phyloP scores from a whole-genome alignment of 306 rosid species.

The Begonia fuchsioides region DNA sequence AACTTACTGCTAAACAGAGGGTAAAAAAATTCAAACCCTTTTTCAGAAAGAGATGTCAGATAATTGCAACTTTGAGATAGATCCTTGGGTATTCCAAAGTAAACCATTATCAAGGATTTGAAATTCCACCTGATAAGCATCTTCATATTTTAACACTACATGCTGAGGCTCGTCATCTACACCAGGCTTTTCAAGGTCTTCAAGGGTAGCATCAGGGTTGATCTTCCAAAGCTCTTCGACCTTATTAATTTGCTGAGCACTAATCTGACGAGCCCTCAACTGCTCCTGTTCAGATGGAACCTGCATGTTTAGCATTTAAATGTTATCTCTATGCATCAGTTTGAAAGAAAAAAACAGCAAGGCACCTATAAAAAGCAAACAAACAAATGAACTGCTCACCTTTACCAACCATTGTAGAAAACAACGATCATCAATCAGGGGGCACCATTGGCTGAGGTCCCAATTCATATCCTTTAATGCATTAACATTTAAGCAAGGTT shows the following conservation, averaged over 20 bases:
- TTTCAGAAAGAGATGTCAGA: too few species aligned
- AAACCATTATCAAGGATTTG: too few species aligned
- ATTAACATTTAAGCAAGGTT: conserved; percentile 97
- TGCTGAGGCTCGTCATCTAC: conserved; percentile 99
- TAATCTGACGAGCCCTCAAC: conserved; percentile 96
- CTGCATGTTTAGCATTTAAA: conserved; percentile 22
- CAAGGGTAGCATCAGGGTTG: conserved; percentile 96
- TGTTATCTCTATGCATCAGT: too few species aligned
- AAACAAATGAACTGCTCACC: conserved; percentile 19
- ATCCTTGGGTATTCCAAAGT: too few species aligned
- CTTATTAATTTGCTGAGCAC: conserved; percentile 98
- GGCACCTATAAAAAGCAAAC: too few species aligned
- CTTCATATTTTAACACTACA: conserved; percentile 88
- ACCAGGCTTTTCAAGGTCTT: conserved; percentile 99
- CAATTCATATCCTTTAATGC: conserved; percentile 99
- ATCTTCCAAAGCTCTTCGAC: conserved; percentile 98
- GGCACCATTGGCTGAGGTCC: conserved; percentile 99
- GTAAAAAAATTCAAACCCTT: too few species aligned
- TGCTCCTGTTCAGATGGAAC: conserved; percentile 98
- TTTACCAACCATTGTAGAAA: conserved; percentile 99
- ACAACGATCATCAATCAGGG: conserved; percentile 97
- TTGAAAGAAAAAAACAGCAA: too few species aligned
- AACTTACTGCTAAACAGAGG: too few species aligned
- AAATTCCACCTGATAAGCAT: conserved; percentile 99
- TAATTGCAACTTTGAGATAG: too few species aligned